Base-by-base conservation (phyloP, 148 eudicot species). In the Diospyros lotus region DNA sequence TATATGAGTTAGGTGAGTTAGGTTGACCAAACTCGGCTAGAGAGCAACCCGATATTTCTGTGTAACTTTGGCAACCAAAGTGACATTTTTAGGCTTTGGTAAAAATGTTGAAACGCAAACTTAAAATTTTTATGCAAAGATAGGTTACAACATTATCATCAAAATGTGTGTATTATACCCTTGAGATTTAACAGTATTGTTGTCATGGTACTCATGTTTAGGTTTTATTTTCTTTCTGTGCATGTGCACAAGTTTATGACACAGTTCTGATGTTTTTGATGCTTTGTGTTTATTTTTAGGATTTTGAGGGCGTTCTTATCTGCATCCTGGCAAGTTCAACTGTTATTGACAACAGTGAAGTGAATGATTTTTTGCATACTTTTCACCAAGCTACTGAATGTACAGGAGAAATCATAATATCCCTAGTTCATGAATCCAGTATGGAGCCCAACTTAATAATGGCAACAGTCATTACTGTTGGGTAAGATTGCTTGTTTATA, bases 291-390 rank as follows among this genome's bases (percentile, higher is more conserved):
- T 58, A 52, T 68, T 63, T 39, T 65, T 84, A 94, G 98, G 94
- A 82, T 79, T 81, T 85, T 55, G 79, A 85, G 68, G 93, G 90
- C 17, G 71, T 86, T 66, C 80, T 90, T 68, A 42, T 90, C 73
- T 90, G 96, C 81, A 75, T 90, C 76, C 66, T 90, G 64, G 80
- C 97, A 72, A 89, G 90, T 82, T 88, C 94, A 68, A 87, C 76
- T 74, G 82, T 71, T 54, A 54, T 85, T 66, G 89, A 79, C 64
- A 80, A 80, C 68, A 82, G 76, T 73, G 88, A 89, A 64, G 80
- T 86, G 56, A 66, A 77, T 77, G 72, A 69, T 45, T 72, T 94
- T 76, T 64, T 89, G 79, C 81, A 56, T 64, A 75, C 81, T 68
- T 86, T 94, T 80, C 91, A 88, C 28, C 80, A 75, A 78, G 82